These are phyloP conservation scores for Neonothopanus nambi DNA, from an alignment of 1,284 basidiomycete species.

Conservation along the genomic window DNA sequence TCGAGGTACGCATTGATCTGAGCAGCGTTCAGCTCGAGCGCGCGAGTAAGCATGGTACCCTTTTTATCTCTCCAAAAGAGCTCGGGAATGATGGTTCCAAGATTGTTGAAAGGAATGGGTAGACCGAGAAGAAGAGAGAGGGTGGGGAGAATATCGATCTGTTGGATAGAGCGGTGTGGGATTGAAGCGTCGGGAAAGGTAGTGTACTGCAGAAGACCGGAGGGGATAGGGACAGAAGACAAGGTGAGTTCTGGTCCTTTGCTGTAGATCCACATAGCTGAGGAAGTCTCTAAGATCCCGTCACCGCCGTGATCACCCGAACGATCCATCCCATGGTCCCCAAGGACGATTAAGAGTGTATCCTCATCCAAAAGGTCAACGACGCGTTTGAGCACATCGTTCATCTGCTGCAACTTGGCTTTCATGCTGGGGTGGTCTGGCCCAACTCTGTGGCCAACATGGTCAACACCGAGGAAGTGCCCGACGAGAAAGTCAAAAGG, in stretches of 20 bases:
- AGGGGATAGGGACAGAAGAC: constrained; percentile 38
- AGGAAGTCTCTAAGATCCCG: constrained; percentile 80
- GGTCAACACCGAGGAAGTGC: constrained; percentile 97
- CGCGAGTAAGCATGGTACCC: constrained; percentile 41
- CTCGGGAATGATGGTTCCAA: constrained; percentile 91
- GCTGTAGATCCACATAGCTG: constrained; percentile 93
- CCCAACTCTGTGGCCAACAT: constrained; percentile 93
- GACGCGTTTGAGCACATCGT: constrained; percentile 73
- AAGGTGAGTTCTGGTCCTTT: constrained; percentile 52
- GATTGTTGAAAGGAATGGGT: constrained; percentile 94
- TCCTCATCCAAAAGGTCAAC: constrained; percentile 75
- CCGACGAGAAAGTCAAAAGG: constrained; percentile 82
- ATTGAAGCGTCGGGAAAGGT: constrained; percentile 62
- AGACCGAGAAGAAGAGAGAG: constrained; percentile 90
- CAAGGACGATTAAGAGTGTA: constrained; percentile 88
- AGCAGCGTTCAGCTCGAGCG: constrained; percentile 71
- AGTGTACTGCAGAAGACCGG: constrained; percentile 49
- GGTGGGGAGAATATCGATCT: constrained; percentile 94
- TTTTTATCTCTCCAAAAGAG: constrained; percentile 62
- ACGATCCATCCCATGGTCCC: constrained; percentile 97
- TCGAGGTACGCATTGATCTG: constrained; percentile 83
- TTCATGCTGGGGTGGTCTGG: constrained; percentile 88
- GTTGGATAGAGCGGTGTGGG: constrained; percentile 75
- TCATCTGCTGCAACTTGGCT: constrained; percentile 85
- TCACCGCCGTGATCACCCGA: constrained; percentile 97